Base-by-base conservation (phyloP, 345 rosid species). In the Melaleuca alternifolia region DNA sequence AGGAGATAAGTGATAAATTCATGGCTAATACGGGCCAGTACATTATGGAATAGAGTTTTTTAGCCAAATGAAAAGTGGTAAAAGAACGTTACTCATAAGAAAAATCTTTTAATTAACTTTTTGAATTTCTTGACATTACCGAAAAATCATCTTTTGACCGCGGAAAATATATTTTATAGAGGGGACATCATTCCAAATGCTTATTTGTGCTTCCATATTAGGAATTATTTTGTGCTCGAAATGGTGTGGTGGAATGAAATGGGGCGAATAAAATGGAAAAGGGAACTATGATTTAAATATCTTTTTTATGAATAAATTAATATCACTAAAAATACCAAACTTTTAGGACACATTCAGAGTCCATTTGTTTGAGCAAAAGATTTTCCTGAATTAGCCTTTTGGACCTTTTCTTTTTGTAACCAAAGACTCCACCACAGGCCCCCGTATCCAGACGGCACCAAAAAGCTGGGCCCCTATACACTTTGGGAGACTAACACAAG, bases 41-140 rank as follows among this genome's bases (percentile, higher is more conserved):
- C 41, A 2, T 41, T 41, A 41, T 41, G 41, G 41, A 41, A 41
- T 41, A 41, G 41, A 41, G 41, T 41, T 4, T 2, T 41, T 41
- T 2, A 41, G 41, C 41, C 41, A 41, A 41, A 41, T 41, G 4
- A 41, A 4, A 41, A 41, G 41, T 41, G 41, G 41, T 2, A 41
- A 41, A 41, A n/a, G n/a, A 41, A 41, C 41, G 41, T 41, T 2
- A 41, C 41, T 41, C 41, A 33, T 18, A 71, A 71, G 3, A 71
- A 33, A 7, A 65, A 16, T 33, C 3, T 18, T 1, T 71, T 0
- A 6, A 2, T 65, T 9, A 1, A 3, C 13, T 16, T 14, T 14
- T 12, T 14, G 0, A 7, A 33, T 16, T 16, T 30, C 6, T 33
- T 0, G 1, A 33, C 24, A 4, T 0, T 65, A 33, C 46, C 2